Conservation (phyloP, 2,329 filamentous ascomycete species). For the Periconia macrospinosa region DNA sequence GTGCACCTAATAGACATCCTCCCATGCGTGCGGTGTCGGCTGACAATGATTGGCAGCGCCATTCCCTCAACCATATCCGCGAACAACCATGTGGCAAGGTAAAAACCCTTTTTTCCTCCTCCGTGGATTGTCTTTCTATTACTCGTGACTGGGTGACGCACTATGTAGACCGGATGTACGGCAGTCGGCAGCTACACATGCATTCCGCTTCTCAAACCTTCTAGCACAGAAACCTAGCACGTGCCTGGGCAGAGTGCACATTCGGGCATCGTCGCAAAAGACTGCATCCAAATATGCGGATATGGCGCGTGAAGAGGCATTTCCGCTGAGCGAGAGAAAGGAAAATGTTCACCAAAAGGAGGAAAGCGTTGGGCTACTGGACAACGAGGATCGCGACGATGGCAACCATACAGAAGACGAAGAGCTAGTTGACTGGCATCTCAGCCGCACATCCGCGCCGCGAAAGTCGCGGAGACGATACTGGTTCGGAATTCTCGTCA, state of each 20-base stretch:
- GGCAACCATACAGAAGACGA: slow-evolving; percentile 10
- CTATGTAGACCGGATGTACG: not conserved
- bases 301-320: slow-evolving; percentile 8
- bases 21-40: too few species aligned
- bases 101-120: not conserved
- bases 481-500: slow-evolving; percentile 14
- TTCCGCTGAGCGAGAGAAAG: slow-evolving; percentile 6
- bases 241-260: not conserved
- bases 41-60: too few species aligned
- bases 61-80: not conserved
- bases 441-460: not conserved
- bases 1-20: not conserved
- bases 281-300: not conserved
- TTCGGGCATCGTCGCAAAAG: not conserved
- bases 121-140: not conserved
- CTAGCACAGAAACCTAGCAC: not conserved
- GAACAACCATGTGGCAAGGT: not conserved
- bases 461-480: slow-evolving; percentile 3
- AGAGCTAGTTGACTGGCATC: slow-evolving; percentile 12
- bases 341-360: slow-evolving; percentile 14
- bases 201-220: not conserved
- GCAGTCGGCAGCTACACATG: not conserved
- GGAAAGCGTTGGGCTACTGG: slow-evolving; percentile 24
- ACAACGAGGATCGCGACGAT: slow-evolving; percentile 9
- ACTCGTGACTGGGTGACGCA: not conserved